A percentile compares a stretch with the other conserved stretches of the same genome.
These are phyloP conservation scores for Colletotrichum abscissum DNA, from an alignment of 2,329 filamentous ascomycete species.

Conservation along the genomic window DNA sequence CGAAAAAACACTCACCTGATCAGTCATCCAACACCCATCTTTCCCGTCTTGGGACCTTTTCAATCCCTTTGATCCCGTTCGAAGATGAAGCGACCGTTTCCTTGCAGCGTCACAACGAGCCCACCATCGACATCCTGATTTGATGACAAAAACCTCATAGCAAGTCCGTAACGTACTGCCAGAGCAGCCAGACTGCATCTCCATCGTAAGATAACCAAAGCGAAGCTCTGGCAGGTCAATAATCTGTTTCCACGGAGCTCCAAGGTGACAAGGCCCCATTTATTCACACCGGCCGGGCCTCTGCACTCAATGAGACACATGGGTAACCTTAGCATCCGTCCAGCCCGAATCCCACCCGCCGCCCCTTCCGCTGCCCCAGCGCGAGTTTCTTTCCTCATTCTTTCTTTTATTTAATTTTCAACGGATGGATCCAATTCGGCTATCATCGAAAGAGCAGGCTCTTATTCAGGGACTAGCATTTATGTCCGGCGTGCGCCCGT, in stretches of 20 bases:
- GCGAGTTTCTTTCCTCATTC: neutral
- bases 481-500: constrained; percentile 6
- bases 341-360: constrained; percentile 15
- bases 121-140: constrained; percentile 6
- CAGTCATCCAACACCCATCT: neutral
- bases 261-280: neutral
- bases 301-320: neutral
- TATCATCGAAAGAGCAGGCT: neutral
- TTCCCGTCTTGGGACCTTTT: neutral
- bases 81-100: constrained; percentile 1
- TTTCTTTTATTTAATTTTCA: neutral
- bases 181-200: neutral
- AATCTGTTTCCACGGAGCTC: neutral
- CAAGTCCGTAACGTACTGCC: neutral
- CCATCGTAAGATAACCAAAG: neutral
- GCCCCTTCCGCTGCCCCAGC: constrained; percentile 18
- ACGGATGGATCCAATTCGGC: neutral
- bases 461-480: neutral
- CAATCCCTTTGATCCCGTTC: neutral
- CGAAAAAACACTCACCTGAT: constrained; percentile 4
- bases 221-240: neutral
- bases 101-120: constrained; percentile 16
- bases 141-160: constrained; percentile 22
- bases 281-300: neutral
- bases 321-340: neutral